Evolutionary conservation across 1,139 yeast species (phyloP).

Genomic region (Candida labiduridarum): DNA sequence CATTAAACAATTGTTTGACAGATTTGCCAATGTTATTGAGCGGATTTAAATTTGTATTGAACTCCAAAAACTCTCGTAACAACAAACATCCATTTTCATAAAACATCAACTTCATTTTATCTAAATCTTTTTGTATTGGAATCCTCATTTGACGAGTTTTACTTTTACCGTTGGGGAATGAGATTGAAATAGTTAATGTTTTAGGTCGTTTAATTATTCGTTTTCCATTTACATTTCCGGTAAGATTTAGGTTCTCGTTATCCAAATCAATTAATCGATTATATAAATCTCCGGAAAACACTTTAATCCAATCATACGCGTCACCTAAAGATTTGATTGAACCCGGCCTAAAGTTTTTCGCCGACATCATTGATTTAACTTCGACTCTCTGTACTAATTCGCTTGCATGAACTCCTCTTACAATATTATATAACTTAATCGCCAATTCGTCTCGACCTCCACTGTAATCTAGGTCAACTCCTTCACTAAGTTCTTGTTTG

Average conservation of each 20-base stretch:
- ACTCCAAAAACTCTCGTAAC: slow-evolving; percentile 33
- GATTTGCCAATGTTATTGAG: slow-evolving; percentile 32
- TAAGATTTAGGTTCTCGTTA: slow-evolving; percentile 50
- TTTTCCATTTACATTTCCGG: slow-evolving; percentile 29
- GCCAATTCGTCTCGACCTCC: slow-evolving; percentile 30
- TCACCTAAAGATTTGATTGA: slow-evolving; percentile 56
- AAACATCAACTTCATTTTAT: slow-evolving; percentile 34
- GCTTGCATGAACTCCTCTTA: slow-evolving; percentile 60
- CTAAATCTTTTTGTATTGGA: slow-evolving; percentile 41
- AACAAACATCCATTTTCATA: slow-evolving; percentile 34
- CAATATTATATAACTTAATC: slow-evolving; percentile 54
- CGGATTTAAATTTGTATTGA: slow-evolving; percentile 23
- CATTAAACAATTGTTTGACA: slow-evolving; percentile 31
- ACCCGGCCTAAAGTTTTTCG: slow-evolving; percentile 67
- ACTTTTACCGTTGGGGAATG: slow-evolving; percentile 21
- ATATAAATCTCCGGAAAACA: slow-evolving; percentile 77
- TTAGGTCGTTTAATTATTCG: slow-evolving; percentile 50
- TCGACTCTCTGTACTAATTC: slow-evolving; percentile 61
- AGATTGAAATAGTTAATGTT: slow-evolving; percentile 44
- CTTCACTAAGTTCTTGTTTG: slow-evolving; percentile 36
- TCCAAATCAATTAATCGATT: slow-evolving; percentile 73
- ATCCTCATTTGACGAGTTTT: slow-evolving; percentile 51
- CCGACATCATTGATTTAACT: slow-evolving; percentile 85
- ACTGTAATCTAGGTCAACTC: slow-evolving; percentile 23
- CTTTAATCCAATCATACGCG: slow-evolving; percentile 77